Evolutionary conservation across 2,329 filamentous ascomycete genomes (phyloP), one percentile per base, ranked within the genome.

Genomic region (Ophiobolus disseminans): DNA sequence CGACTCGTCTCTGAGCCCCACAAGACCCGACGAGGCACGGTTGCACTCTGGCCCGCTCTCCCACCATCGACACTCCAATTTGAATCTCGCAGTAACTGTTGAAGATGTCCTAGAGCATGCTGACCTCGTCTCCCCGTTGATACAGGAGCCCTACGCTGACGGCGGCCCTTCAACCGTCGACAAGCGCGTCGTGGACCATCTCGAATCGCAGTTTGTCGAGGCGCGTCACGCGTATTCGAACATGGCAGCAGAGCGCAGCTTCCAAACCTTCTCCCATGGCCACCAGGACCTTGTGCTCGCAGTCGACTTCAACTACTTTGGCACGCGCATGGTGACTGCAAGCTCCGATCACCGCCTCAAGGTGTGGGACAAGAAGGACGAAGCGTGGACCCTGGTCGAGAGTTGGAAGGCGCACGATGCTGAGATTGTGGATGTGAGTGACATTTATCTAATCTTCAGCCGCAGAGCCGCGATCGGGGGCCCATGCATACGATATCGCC

Each of bases 311-410:
- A 97, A 97, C 74, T 87, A 86, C 59, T 96, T 96, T 72, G 93
- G 92, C 62, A 92, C 91, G 64, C 89, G 92, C 61, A 92, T 93
- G 79, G 89, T 92, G 32, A 94, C 91, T 2, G 91, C 91, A 25
- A 94, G 91, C 14, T 90, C 93, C 14, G 93, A 97, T 73, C 93
- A 96, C 72, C 90, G 89, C 71, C 88, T 97, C 65, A 91, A 92
- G 69, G 89, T 97, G 55, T 97, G 93, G 82, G 90, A 93, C 73
- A 83, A 87, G 38, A 88, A 94, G 68, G 86, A 82, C 48, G 80
- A 86, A 58, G 85, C 86, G 32, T 96, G 91, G 90, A 82, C 84
- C 41, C 77, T 94, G 28, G 89, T 86, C 68, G 93, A 97, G 75
- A 91, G 85, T 47, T 97, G 92, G 91, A 86, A 84, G 38, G 93